Conservation (phyloP, 2,329 filamentous ascomycete species). For the Chalaropsis thielavioides region DNA sequence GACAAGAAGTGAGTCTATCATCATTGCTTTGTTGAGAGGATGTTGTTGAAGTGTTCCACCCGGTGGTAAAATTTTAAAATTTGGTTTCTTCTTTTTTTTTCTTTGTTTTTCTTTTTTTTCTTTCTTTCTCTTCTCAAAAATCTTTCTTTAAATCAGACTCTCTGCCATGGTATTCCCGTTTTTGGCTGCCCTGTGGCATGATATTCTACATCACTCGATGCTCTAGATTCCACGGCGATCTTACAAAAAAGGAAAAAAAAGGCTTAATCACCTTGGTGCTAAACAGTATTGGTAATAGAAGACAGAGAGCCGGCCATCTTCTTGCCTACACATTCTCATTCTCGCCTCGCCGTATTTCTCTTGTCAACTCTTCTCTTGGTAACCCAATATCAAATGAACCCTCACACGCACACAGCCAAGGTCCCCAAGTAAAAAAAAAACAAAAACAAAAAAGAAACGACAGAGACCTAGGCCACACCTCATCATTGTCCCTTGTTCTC, state of each 20-base stretch:
- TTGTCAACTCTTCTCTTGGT: neutral
- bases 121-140: neutral
- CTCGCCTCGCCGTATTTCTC: neutral
- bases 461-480: neutral
- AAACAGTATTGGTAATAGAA: neutral
- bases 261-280: constrained; percentile 7
- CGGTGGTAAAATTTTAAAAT: neutral
- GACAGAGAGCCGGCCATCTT: neutral
- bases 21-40: neutral
- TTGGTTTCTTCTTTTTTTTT: neutral
- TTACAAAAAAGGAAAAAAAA: neutral
- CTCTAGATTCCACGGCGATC: neutral
- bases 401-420: no score
- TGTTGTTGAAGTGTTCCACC: neutral
- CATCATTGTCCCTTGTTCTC: neutral
- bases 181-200: no score
- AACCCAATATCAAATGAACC: neutral
- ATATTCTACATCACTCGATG: neutral
- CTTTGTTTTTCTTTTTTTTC: neutral
- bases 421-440: neutral
- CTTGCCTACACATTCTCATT: neutral
- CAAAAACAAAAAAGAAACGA: neutral
- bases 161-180: no score
- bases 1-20: neutral
- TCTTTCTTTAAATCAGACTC: neutral